Evolutionary conservation across 768 basidiomycete species (phyloP).

Genomic region (Panaeolus papilionaceus): DNA sequence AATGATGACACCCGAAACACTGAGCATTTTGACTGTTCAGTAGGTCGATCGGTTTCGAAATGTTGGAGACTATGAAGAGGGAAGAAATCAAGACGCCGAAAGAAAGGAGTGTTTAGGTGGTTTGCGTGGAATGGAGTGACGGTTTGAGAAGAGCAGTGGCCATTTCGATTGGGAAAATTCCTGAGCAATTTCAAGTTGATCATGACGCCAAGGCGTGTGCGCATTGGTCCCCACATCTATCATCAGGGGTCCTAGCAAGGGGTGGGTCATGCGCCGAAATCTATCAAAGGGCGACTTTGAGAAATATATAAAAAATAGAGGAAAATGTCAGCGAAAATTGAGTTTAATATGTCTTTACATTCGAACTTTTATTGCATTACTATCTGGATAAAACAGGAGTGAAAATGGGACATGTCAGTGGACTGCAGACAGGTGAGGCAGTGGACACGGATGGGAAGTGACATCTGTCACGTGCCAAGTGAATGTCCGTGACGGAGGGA

Average conservation of each 20-base stretch:
- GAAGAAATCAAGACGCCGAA: neutral
- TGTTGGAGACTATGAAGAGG: neutral
- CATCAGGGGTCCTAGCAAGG: neutral
- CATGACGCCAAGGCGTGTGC: conserved; percentile 4
- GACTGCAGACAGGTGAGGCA: too few relatives aligned
- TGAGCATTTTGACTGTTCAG: neutral
- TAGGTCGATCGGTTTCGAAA: conserved; percentile 3
- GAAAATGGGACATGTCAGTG: neutral
- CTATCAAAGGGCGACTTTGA: neutral
- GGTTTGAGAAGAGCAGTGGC: neutral
- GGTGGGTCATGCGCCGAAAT: neutral
- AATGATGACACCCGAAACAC: neutral
- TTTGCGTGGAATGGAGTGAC: neutral
- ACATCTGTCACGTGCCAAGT: conserved; percentile 12
- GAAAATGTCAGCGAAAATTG: neutral
- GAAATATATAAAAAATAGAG: neutral
- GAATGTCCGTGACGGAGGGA: conserved; percentile 1
- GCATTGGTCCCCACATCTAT: neutral
- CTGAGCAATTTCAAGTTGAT: neutral
- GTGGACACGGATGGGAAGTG: neutral
- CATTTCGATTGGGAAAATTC: conserved; percentile 9
- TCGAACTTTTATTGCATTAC: neutral
- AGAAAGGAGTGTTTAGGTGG: neutral
- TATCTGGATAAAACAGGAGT: neutral
- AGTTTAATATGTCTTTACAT: neutral